Percentiles rank a stretch among this genome's conserved stretches.
Conservation (phyloP, 805 yeast genomes). For the Pichia scutulata region DNA sequence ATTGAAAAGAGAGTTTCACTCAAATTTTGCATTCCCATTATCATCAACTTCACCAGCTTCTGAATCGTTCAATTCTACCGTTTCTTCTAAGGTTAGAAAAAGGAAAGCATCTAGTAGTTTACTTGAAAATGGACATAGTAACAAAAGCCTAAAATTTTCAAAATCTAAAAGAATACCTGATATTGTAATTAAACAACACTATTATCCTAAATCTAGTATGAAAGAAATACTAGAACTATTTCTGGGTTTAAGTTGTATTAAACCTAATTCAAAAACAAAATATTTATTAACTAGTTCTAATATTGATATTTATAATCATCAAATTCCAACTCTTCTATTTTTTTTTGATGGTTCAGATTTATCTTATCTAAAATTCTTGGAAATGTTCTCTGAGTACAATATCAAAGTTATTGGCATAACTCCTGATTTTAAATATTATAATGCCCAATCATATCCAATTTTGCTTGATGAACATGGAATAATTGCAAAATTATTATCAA, state of each 20-base stretch:
- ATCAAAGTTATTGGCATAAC: slow-evolving; percentile 19
- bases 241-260: not conserved
- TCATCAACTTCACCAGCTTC: not conserved
- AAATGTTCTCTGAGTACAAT: not conserved
- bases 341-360: slow-evolving; percentile 4
- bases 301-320: not conserved
- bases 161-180: slow-evolving; percentile 1
- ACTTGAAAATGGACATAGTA: not conserved
- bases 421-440: slow-evolving; percentile 11
- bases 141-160: not conserved
- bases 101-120: not conserved
- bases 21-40: not conserved
- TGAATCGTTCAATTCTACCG: not conserved
- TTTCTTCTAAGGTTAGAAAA: not conserved
- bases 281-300: not conserved
- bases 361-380: not conserved
- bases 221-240: not conserved
- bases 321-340: slow-evolving; percentile 1
- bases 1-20: not conserved
- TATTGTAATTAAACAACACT: slow-evolving; percentile 8
- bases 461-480: slow-evolving; percentile 23
- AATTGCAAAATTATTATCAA: slow-evolving; percentile 17
- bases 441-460: slow-evolving; percentile 20
- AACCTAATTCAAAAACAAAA: not conserved
- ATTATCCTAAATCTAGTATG: slow-evolving; percentile 2